Base-by-base conservation (phyloP, 176 grass and related monocot species). In the Typha latifolia region DNA sequence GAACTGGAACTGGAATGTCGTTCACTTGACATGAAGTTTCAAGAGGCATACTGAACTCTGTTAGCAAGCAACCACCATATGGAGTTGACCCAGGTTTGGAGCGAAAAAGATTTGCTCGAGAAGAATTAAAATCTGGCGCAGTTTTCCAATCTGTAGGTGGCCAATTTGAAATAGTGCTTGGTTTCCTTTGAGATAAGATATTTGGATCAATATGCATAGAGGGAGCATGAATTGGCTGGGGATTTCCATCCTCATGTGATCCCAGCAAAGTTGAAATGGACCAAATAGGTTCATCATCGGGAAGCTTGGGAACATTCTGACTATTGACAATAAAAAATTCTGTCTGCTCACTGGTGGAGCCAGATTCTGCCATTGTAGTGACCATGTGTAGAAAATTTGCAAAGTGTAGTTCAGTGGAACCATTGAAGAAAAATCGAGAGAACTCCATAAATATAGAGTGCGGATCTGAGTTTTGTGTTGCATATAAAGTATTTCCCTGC, bases 331-430 rank as follows among this genome's bases (percentile, higher is more conserved):
- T 71, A 72, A 92, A 97, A 67, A 83, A 92, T 68, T 92, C 88
- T 24, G 84, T 72, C 59, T 84, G 81, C 68, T 82, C 85, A 23
- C 49, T 66, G 8, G 66, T 64, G 70, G 83, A 81, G 49, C 93
- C 93, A 80, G 88, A 82, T 63, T 82, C 72, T 52, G 72, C 80
- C 85, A 89, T 97, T 29, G 83, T 85, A 76, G 79, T 90, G 63
- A 97, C 72, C 85, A 92, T 92, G 81, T 82, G 85, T 69, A 97
- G 73, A 79, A 97, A 92, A 73, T 92, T 97, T 23, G 93, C 83
- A 32, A 92, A 92, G 62, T 83, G 89, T 49, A 89, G 75, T 69
- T 97, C 78, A 80, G 88, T 49, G 15, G 88, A 92, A 57, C 93
- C 93, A 80, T 84, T 83, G 76, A 97, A 87, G 71, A 97, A 92